phyloP scores from a whole-genome alignment of 352 stramenopile species.

The Phytopythium vexans region DNA sequence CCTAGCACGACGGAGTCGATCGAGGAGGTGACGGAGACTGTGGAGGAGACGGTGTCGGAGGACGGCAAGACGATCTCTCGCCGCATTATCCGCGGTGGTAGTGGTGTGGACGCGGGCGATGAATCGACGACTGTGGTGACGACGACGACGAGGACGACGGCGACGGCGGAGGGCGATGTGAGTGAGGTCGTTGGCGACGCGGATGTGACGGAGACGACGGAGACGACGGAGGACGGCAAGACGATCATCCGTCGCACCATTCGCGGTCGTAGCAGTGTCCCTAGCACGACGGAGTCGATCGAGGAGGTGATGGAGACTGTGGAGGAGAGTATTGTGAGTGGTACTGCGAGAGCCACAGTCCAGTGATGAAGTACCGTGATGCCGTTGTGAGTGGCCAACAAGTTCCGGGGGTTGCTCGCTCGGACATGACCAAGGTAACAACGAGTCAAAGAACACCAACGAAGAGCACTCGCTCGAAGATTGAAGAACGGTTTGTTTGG shows the following conservation, averaged over 20 bases:
- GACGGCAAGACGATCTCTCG: no score
- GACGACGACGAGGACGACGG: slow-evolving; percentile 3
- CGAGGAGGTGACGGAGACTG: no score
- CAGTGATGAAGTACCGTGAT: not conserved
- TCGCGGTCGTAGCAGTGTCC: slow-evolving; percentile 3
- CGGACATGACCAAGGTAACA: no score
- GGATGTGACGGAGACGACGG: not conserved
- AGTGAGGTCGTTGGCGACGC: slow-evolving; percentile 2
- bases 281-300: slow-evolving; percentile 11
- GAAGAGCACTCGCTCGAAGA: no score
- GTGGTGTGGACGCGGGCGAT: no score
- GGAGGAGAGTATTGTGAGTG: not conserved
- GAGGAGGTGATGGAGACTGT: not conserved
- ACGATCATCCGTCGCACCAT: slow-evolving; percentile 6
- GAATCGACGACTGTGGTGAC: no score
- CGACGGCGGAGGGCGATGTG: not conserved
- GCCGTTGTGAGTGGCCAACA: not conserved
- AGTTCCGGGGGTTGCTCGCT: no score
- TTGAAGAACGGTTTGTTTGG: no score
- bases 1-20: no score
- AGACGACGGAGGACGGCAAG: slow-evolving; percentile 8
- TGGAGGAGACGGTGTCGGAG: no score
- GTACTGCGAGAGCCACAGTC: not conserved
- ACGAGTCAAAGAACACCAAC: no score
- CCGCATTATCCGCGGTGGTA: no score